Conservation (phyloP, 2,329 filamentous ascomycete species). For the Aspergillus sp. region DNA sequence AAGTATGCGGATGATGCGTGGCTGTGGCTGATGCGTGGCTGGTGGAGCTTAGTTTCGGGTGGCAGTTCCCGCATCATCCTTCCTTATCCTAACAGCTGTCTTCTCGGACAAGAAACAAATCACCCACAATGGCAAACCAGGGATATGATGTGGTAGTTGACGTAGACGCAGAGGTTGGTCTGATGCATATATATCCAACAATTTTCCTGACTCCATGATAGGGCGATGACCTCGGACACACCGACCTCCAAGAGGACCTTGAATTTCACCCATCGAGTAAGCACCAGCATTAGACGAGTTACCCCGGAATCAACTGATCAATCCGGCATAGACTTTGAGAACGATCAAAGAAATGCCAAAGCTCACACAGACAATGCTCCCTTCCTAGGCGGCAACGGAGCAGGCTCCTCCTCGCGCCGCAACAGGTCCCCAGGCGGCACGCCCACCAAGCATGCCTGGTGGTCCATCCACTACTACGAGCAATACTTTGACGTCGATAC, state of each 20-base stretch:
- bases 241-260: conserved; percentile 96
- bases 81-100: conserved; percentile 20
- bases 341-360: conserved; percentile 57
- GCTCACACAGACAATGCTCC: conserved; percentile 54
- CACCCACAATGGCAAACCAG: conserved; percentile 70
- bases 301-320: background rate
- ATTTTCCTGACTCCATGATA: conserved; percentile 45
- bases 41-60: conserved; percentile 38
- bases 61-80: conserved; percentile 29
- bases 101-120: conserved; percentile 21
- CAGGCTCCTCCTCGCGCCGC: conserved; percentile 45
- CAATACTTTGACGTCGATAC: conserved; percentile 99
- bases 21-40: conserved; percentile 36
- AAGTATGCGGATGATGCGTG: background rate
- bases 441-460: conserved; percentile 83
- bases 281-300: conserved; percentile 21
- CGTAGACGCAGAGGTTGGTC: conserved; percentile 84
- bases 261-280: conserved; percentile 93
- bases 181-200: background rate
- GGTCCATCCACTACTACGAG: conserved; percentile 90
- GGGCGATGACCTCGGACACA: conserved; percentile 98
- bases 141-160: conserved; percentile 99
- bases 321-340: conserved; percentile 66
- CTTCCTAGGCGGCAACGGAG: conserved; percentile 46
- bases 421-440: conserved; percentile 46